Base-by-base conservation (phyloP, 225 moss, liverwort and hornwort genomes). In the Climacium dendroides region DNA sequence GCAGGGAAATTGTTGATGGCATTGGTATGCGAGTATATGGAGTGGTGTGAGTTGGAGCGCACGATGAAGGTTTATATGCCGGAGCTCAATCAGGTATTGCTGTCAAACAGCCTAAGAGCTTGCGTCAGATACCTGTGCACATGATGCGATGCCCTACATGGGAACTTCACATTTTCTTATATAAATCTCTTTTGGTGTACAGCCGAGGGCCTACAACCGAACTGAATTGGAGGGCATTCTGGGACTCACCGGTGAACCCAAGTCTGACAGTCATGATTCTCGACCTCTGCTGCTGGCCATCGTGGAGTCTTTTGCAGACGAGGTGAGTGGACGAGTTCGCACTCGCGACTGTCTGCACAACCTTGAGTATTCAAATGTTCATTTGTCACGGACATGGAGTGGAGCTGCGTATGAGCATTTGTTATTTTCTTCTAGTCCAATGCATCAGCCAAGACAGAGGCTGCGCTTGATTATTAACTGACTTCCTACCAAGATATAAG, bases 1-100 rank as follows among this genome's bases (percentile, higher is more conserved):
- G 53, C 89, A 92, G 92, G 94, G 92, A 98, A 99, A 91, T 86
- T 99, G 90, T 92, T 99, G 93, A 96, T 92, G 92, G 95, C 95
- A 81, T 93, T 99, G 84, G 93, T 99, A 58, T 97, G 96, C 91
- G 99, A 99, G 84, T 99, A 99, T 83, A 91, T 99, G 93, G 97
- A 97, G 89, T 99, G 99, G 99, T 96, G 99, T 91, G 96, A 99
- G 89, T 92, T 99, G 91, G 94, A 99, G 90, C 96, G 91, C 87
- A 99, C 99, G 39, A 69, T 95, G 91, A 94, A 95, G 92, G 96
- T 99, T 80, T 97, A 95, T 57, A 89, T 96, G 81, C 97, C 99
- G 82, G 97, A 99, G 91, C 94, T 97, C 74, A 99, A 99, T 90
- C 95, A 95, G 98, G 98, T 98, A 95, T 77, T 52, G 58, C 20